These are phyloP conservation scores for Scenedesmus sp. DNA, from an alignment of 163 green algal genomes.

Conservation along the genomic window DNA sequence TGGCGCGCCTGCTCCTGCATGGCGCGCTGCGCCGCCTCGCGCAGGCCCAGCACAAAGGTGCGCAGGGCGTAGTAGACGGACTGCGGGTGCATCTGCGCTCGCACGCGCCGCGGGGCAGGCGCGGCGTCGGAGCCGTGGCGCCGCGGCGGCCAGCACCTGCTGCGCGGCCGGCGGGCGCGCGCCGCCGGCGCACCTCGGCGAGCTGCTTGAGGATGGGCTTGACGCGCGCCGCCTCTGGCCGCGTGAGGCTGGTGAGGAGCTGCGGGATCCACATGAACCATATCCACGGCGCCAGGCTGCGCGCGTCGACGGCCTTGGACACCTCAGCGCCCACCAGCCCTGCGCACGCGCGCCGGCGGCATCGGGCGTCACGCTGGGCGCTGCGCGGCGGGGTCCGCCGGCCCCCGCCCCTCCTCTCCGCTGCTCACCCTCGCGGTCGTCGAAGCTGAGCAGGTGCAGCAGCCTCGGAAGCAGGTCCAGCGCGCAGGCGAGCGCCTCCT, in stretches of 20 bases:
- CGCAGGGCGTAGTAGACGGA: slow-evolving; percentile 92
- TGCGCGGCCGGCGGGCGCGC: no score
- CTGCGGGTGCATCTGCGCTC: slow-evolving; percentile 57
- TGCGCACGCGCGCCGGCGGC: neutral
- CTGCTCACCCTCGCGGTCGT: slow-evolving; percentile 64
- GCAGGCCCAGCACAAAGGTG: slow-evolving; percentile 78
- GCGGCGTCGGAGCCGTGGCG: no score
- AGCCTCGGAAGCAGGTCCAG: slow-evolving; percentile 78
- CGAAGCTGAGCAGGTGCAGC: slow-evolving; percentile 89
- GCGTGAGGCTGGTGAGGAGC: slow-evolving; percentile 88
- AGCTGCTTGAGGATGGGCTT: slow-evolving; percentile 67
- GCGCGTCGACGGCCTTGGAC: slow-evolving; percentile 26
- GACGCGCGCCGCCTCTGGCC: slow-evolving; percentile 77
- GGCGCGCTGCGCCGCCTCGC: slow-evolving; percentile 64
- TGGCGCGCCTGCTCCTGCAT: slow-evolving; percentile 1
- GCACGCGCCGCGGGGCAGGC: no score
- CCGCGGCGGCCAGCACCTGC: no score
- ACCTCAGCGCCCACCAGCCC: slow-evolving; percentile 46
- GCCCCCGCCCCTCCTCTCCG: neutral
- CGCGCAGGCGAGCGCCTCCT: slow-evolving; percentile 52
- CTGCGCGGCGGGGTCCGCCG: neutral
- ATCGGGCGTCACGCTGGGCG: no score
- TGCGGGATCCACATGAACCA: slow-evolving; percentile 93
- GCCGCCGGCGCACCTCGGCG: slow-evolving; percentile 51
- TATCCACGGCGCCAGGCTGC: slow-evolving; percentile 81